Percentiles rank a stretch among this genome's conserved stretches.
These are phyloP conservation scores for Acaromyces ingoldii DNA, from an alignment of 1,284 basidiomycete genomes.

Conservation along the genomic window DNA sequence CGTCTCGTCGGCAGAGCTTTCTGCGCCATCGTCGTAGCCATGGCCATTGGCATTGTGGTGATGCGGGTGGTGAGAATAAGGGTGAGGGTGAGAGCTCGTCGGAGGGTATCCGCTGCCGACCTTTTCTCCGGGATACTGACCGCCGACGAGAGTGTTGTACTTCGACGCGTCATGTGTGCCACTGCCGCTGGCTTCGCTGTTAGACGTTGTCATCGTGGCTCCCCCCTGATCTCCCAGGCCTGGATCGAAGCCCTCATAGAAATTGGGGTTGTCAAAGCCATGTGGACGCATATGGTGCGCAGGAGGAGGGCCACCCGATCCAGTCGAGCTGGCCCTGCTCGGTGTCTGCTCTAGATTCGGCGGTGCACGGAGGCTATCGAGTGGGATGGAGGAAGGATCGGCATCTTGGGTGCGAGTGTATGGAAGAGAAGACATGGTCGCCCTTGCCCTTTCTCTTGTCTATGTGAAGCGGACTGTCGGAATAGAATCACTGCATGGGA, in stretches of 20 bases:
- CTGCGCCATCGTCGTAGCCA: neutral
- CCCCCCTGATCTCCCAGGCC: too few relatives aligned
- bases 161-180: neutral
- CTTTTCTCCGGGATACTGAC: neutral
- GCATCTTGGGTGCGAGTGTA: slow-evolving; percentile 18
- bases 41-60: neutral
- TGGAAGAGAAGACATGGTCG: slow-evolving; percentile 33
- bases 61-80: neutral
- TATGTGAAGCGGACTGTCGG: too few relatives aligned
- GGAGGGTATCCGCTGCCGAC: neutral
- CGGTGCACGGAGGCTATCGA: slow-evolving; percentile 19
- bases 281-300: slow-evolving; percentile 30
- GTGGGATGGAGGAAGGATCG: slow-evolving; percentile 27
- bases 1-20: slow-evolving; percentile 24
- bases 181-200: neutral
- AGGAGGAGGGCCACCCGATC: slow-evolving; percentile 12
- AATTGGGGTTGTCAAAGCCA: slow-evolving; percentile 21
- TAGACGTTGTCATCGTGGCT: neutral
- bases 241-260: slow-evolving; percentile 22
- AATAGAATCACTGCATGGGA: too few relatives aligned
- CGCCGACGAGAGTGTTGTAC: neutral
- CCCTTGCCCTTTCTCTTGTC: too few relatives aligned
- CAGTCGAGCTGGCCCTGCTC: slow-evolving; percentile 5
- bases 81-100: neutral
- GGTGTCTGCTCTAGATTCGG: slow-evolving; percentile 5